Base-by-base conservation (phyloP, 2,329 filamentous ascomycete genomes). In the Ascochyta clinopodiicola region DNA sequence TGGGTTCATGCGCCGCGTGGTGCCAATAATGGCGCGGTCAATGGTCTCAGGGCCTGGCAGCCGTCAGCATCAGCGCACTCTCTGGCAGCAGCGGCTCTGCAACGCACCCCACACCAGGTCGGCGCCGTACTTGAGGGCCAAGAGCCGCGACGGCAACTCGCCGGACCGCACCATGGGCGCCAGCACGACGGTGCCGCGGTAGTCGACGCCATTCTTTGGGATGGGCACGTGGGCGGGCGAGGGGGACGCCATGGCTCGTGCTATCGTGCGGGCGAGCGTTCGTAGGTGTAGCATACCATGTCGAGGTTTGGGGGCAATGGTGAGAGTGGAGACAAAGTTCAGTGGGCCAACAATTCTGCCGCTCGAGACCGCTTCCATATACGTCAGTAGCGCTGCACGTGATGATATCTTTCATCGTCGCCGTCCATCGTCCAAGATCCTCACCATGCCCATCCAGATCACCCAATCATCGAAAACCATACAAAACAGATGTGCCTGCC, bases 121-220 rank as follows among this genome's bases (percentile, higher is more conserved):
- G 47, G 95, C 95, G 63, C 95, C 95, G 75, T 99, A 98, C 71
- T 96, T 90, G 59, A 99, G 85, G 29, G 95, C 91, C 38, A 96
- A 79, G 24, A 99, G 84, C 55, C 95, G 88, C 35, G 91, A 95
- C 3, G 95, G 94, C 57, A 97, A 81, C 80, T 99, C 95, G 72
- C 95, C 95, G n/a, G 92, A 96, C 65, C 95, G 89, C 54, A 97
- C 94, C 95, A 99, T 99, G 36, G 95, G 95, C 59, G 95, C 95
- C 61, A 99, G 88, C 39, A 98, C 95, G 62, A 98, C 79, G 77
- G 96, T 97, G 77, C 90, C 90, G 66, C 94, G 86, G 78, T 97
- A 98, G 80, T 97, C 92, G 69, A 96, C 92, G 46, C 94, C 94
- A 75, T 89, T 90, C 58, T 82, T 84, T 62, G 94, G 94, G 63